Base-by-base conservation (phyloP, 345 rosid species). In the Salix udensis region DNA sequence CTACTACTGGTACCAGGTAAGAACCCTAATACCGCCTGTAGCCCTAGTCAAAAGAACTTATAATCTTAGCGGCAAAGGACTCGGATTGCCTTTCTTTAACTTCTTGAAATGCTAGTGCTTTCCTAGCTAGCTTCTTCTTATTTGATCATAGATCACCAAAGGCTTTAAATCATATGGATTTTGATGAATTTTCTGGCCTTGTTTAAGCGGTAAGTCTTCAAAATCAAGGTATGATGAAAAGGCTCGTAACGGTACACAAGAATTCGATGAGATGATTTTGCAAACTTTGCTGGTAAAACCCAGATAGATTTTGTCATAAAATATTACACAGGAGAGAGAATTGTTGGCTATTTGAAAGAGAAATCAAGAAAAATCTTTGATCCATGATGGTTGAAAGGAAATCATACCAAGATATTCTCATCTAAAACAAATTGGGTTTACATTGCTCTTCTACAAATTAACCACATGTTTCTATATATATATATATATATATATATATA, bases 21-120 rank as follows among this genome's bases (percentile, higher is more conserved):
- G 81, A 81, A 74, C 85, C 83, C 82, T 81, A 77, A 69, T 14
- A 31, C 76, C 81, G 60, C 64, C 65, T 65, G 55, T 30, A 65
- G 81, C 84, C 83, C 76, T 78, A 67, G 77, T 37, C 53, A 68
- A 73, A 24, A n/a, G 7, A 44, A 1, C 48, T 13, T 10, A 44
- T 44, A 44, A 46, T 14, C 28, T 48, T 26, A 79, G 55, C 71
- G 18, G 65, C n/a, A 7, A 12, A 70, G 6, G 46, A 42, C 13
- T 42, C 13, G 34, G 48, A 1, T 58, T 67, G 46, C 30, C 26
- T 68, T 67, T 72, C 68, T 46, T 67, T 14, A 30, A 10, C 30
- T 14, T 69, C 31, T 28, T 15, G 48, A 40, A 23, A n/a, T 68
- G 50, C 44, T 11, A 11, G 14, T 8, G 6, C 34, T 26, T 26